These are phyloP conservation scores for Calonectria montana DNA, from an alignment of 2,329 filamentous ascomycete species.

Conservation along the genomic window DNA sequence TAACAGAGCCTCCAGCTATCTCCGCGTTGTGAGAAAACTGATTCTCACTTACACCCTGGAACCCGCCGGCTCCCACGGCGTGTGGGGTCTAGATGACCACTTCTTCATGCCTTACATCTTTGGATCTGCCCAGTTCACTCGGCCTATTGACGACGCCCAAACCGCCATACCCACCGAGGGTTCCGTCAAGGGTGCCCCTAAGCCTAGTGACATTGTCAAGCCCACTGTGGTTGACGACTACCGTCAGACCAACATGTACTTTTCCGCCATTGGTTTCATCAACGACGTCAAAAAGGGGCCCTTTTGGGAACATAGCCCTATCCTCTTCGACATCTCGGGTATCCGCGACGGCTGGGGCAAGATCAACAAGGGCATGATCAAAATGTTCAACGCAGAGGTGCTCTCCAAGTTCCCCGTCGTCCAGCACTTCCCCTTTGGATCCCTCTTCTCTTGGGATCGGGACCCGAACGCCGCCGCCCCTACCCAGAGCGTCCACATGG, in stretches of 20 bases:
- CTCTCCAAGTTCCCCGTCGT: constrained; percentile 97
- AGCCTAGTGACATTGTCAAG: constrained; percentile 77
- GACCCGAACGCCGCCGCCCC: constrained; percentile 70
- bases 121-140: constrained; percentile 88
- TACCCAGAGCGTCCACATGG: constrained; percentile 65
- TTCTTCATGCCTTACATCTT: constrained; percentile 95
- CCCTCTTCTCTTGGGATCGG: constrained; percentile 80
- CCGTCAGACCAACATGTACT: constrained; percentile 84
- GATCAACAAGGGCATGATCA: constrained; percentile 99
- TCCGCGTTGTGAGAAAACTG: constrained; percentile 82
- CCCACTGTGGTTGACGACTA: constrained; percentile 72
- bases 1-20: constrained; percentile 66
- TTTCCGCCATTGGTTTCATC: constrained; percentile 95
- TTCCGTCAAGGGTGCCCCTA: constrained; percentile 77
- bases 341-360: constrained; percentile 96
- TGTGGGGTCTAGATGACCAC: constrained; percentile 99
- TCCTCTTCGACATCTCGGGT: constrained; percentile 93
- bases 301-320: constrained; percentile 97
- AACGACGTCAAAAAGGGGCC: constrained; percentile 96
- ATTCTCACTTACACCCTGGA: constrained; percentile 94
- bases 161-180: constrained; percentile 79
- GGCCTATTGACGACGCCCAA: constrained; percentile 73
- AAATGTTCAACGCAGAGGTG: constrained; percentile 99
- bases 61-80: constrained; percentile 94
- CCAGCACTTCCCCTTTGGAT: constrained; percentile 92